Evolutionary conservation across 106 monocot species (phyloP).

Genomic region (Apostasia ramifera): DNA sequence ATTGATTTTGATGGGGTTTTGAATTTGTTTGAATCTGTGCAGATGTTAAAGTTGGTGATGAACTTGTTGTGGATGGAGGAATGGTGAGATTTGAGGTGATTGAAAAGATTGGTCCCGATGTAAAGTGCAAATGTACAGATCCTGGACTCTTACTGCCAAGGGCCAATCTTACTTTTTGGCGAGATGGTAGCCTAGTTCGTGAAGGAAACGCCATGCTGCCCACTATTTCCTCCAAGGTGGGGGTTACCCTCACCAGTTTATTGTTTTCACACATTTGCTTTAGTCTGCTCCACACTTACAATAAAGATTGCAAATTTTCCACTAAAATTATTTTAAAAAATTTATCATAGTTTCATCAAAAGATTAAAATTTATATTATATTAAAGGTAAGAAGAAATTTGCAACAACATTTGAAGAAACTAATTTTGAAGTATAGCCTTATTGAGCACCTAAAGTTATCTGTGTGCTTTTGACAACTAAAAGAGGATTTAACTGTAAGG

Average conservation of each 20-base stretch:
- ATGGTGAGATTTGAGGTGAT: constrained; percentile 98
- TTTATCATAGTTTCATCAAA: too few species aligned
- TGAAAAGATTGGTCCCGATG: constrained; percentile 96
- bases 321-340: background rate
- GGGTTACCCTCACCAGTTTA: background rate
- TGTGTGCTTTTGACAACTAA: too few species aligned
- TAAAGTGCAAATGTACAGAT: constrained; percentile 82
- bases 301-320: background rate
- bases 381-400: too few species aligned
- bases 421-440: too few species aligned
- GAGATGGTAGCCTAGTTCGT: constrained; percentile 83
- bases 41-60: constrained; percentile 96
- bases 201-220: constrained; percentile 99
- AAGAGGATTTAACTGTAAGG: too few species aligned
- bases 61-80: constrained; percentile 98
- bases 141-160: constrained; percentile 57
- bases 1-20: background rate
- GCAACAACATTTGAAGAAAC: too few species aligned
- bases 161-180: constrained; percentile 63
- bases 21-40: constrained; percentile 3
- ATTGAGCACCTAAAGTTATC: too few species aligned
- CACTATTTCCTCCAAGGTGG: constrained; percentile 96
- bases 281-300: background rate
- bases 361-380: too few species aligned
- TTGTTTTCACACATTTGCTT: background rate